Conservation (phyloP, 371 early-diverging fungal genomes). For the Mortierella sp. region DNA sequence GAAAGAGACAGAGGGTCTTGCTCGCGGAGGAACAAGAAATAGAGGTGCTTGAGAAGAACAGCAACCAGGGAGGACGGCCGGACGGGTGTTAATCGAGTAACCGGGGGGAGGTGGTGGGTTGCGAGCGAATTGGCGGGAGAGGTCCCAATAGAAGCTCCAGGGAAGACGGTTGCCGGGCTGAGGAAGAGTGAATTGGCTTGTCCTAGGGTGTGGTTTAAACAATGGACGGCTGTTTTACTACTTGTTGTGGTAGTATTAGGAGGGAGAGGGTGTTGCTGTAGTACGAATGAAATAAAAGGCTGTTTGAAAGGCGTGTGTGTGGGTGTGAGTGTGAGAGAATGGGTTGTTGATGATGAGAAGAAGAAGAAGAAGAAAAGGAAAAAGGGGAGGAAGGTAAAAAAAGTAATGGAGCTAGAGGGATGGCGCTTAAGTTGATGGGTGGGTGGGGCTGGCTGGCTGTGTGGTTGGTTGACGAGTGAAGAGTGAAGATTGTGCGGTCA, state of each 20-base stretch:
- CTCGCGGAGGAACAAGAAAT: background rate
- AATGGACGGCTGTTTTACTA: background rate
- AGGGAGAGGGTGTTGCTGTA: background rate
- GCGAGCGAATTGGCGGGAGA: background rate
- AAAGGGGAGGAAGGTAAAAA: background rate
- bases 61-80: slow-evolving; percentile 2
- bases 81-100: background rate
- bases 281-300: background rate
- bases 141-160: background rate
- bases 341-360: background rate
- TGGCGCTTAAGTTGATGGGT: background rate
- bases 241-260: background rate
- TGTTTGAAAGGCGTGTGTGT: background rate
- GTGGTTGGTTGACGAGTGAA: background rate
- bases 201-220: background rate
- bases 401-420: background rate
- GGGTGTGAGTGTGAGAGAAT: background rate
- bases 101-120: background rate
- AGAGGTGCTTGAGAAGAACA: background rate
- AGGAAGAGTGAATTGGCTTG: background rate
- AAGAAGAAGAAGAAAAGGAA: background rate
- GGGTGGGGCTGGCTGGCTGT: background rate
- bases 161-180: background rate
- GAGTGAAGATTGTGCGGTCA: background rate
- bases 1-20: background rate